Percentiles rank a stretch among this genome's conserved stretches.
Conservation (phyloP, 2,329 filamentous ascomycete species). For the Fusarium paranaense region DNA sequence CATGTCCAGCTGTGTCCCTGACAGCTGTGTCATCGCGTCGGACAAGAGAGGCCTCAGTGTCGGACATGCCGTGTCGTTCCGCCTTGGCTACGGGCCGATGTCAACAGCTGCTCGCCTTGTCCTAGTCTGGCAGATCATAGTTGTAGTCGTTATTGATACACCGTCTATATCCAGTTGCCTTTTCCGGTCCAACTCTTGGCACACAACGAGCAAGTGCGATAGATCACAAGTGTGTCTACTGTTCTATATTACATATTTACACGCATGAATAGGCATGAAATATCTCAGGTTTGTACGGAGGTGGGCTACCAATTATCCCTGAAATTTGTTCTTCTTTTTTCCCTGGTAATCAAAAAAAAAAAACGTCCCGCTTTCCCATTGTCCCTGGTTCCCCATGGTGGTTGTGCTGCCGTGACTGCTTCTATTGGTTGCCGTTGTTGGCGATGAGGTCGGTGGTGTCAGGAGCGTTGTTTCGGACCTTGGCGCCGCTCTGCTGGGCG, state of each 20-base stretch:
- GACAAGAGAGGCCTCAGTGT: background rate
- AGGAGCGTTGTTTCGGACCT: slow-evolving; percentile 54
- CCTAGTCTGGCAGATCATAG: slow-evolving; percentile 24
- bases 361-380: slow-evolving; percentile 32
- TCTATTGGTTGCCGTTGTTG: slow-evolving; percentile 63
- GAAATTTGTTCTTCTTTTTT: slow-evolving; percentile 29
- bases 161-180: slow-evolving; percentile 30
- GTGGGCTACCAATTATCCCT: slow-evolving; percentile 39
- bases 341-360: background rate
- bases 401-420: slow-evolving; percentile 11
- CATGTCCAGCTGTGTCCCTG: background rate
- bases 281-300: slow-evolving; percentile 29
- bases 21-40: background rate
- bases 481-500: slow-evolving; percentile 58
- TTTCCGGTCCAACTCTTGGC: slow-evolving; percentile 18
- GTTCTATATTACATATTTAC: slow-evolving; percentile 42
- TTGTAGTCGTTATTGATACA: slow-evolving; percentile 8
- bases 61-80: background rate
- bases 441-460: slow-evolving; percentile 66
- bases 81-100: background rate
- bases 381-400: slow-evolving; percentile 5
- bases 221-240: slow-evolving; percentile 23
- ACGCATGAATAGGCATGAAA: slow-evolving; percentile 31
- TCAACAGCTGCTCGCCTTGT: background rate
- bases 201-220: slow-evolving; percentile 14